Conservation (phyloP, 208 protist species). For the Crithidia bombi region DNA sequence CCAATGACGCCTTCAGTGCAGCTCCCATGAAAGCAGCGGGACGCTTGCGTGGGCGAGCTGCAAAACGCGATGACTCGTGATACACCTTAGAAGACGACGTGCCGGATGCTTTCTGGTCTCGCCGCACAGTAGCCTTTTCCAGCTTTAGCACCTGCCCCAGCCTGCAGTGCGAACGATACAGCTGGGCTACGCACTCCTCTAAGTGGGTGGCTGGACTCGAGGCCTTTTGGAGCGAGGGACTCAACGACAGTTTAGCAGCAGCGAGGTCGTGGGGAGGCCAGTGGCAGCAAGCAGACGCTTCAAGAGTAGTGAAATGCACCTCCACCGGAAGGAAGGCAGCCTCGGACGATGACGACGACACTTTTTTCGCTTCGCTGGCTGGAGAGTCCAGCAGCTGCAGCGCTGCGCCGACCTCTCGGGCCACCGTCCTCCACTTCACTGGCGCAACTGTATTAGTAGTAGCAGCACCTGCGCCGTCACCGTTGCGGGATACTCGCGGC, state of each 20-base stretch:
- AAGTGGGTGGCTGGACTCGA: not conserved
- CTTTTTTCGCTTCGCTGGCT: not conserved
- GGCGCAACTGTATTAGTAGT: not conserved
- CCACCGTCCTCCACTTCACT: conserved; percentile 20
- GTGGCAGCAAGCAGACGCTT: conserved; percentile 36
- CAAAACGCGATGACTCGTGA: not conserved
- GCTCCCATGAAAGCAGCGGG: conserved; percentile 34
- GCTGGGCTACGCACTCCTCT: conserved; percentile 2
- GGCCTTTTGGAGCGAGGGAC: not conserved
- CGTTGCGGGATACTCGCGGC: conserved; percentile 58
- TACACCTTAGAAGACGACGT: too few species aligned
- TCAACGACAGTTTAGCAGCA: too few species aligned
- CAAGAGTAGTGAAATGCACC: conserved; percentile 51
- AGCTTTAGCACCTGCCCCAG: conserved; percentile 16
- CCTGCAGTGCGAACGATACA: conserved; percentile 29
- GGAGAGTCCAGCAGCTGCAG: conserved; percentile 6
- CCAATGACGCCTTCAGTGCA: conserved; percentile 6
- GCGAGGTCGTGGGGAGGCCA: not conserved
- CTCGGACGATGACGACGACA: not conserved
- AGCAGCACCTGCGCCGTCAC: not conserved
- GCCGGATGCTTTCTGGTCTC: too few species aligned
- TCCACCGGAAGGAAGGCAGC: not conserved
- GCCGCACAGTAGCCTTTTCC: not conserved
- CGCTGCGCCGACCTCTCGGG: conserved; percentile 15
- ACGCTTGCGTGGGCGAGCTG: not conserved